These are phyloP conservation scores for Amauroascus niger DNA, from an alignment of 2,329 filamentous ascomycete species.

Conservation along the genomic window DNA sequence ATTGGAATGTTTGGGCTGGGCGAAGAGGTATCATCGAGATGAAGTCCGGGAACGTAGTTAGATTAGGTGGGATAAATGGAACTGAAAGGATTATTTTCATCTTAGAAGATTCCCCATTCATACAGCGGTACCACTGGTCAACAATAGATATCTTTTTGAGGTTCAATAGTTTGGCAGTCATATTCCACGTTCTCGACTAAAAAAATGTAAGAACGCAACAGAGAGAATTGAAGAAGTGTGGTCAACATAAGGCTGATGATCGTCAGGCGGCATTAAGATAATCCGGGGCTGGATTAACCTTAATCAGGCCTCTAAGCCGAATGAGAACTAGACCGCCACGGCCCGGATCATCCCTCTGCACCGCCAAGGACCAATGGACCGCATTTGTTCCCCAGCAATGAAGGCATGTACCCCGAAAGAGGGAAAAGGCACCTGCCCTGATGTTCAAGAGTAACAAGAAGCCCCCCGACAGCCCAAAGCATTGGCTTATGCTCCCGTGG, in stretches of 20 bases:
- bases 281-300: constrained; percentile 1
- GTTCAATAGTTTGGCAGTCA: too few species aligned
- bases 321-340: not conserved
- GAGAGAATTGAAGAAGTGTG: not conserved
- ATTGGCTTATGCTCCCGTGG: not conserved
- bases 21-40: constrained; percentile 26
- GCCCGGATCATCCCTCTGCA: not conserved
- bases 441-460: too few species aligned
- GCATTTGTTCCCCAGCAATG: not conserved
- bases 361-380: not conserved
- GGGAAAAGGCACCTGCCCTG: not conserved
- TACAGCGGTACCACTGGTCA: not conserved
- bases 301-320: not conserved
- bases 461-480: too few species aligned
- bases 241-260: constrained; percentile 6
- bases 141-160: not conserved
- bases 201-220: too few species aligned
- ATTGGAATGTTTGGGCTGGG: constrained; percentile 67
- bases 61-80: too few species aligned
- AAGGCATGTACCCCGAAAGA: not conserved
- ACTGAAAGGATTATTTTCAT: not conserved
- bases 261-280: constrained; percentile 6
- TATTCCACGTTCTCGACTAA: too few species aligned
- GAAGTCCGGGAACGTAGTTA: too few species aligned
- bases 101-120: not conserved